Percentiles rank a stretch among this genome's conserved stretches.
phyloP scores from a whole-genome alignment of 208 protist species.

The Blechomonas ayalai region DNA sequence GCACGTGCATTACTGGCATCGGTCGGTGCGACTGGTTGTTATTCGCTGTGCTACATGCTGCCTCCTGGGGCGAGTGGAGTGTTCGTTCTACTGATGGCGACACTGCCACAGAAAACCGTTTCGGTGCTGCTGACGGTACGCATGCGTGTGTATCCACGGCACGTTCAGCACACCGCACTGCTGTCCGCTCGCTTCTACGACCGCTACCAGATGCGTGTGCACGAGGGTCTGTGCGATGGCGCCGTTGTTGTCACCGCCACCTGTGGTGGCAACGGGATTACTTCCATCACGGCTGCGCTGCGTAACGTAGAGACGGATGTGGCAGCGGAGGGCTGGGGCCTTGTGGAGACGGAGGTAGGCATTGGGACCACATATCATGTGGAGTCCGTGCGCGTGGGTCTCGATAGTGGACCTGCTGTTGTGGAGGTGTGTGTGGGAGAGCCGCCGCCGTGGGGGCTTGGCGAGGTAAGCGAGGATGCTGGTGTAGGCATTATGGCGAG shows the following conservation, averaged over 20 bases:
- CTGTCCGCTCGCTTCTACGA: constrained; percentile 19
- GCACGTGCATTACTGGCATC: constrained; percentile 11
- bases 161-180: constrained; percentile 6
- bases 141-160: background rate
- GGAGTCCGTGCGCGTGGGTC: too few species aligned
- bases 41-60: constrained; percentile 15
- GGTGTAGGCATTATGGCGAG: too few species aligned
- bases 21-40: constrained; percentile 1
- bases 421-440: too few species aligned
- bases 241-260: constrained; percentile 6
- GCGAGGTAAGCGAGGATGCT: too few species aligned
- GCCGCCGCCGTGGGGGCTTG: too few species aligned
- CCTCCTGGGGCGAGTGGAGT: constrained; percentile 18
- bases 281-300: constrained; percentile 20
- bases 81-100: constrained; percentile 2
- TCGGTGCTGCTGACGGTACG: background rate
- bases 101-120: background rate
- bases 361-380: constrained; percentile 23
- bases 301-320: constrained; percentile 25
- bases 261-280: constrained; percentile 13
- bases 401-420: too few species aligned
- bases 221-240: constrained; percentile 2
- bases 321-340: constrained; percentile 50
- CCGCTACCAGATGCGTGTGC: constrained; percentile 10
- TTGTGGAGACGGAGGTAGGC: constrained; percentile 21